A percentile compares a stretch with the other conserved stretches of the same genome.
Conservation (phyloP, 2,329 filamentous ascomycete species). For the Talaromyces sp. region DNA sequence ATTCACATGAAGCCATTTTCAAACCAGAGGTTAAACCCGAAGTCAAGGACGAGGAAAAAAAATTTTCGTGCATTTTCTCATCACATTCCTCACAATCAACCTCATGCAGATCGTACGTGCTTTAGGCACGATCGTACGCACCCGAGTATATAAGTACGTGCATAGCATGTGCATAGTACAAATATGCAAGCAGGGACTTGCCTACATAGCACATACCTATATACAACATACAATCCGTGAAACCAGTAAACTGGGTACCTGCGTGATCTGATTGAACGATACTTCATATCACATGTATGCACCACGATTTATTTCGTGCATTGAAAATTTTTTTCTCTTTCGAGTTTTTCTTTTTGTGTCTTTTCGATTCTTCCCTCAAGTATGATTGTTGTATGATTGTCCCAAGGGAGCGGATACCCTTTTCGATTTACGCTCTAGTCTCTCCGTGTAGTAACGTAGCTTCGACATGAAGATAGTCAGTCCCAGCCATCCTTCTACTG, state of each 20-base stretch:
- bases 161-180: neutral
- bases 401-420: neutral
- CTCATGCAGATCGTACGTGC: neutral
- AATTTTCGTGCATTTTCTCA: neutral
- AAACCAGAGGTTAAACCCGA: neutral
- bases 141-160: neutral
- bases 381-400: neutral
- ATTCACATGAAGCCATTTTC: neutral
- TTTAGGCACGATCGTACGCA: neutral
- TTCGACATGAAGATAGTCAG: neutral
- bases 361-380: neutral
- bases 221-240: neutral
- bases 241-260: neutral
- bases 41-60: neutral
- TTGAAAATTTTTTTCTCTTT: neutral
- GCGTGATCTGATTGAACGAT: neutral
- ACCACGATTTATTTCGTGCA: neutral
- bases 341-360: neutral
- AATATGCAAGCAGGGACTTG: neutral
- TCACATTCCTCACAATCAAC: slow-evolving; percentile 7
- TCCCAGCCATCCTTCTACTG: neutral
- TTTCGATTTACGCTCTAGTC: neutral
- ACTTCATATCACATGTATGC: neutral
- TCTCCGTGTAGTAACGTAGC: neutral
- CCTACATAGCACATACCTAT: neutral